These are phyloP conservation scores for Trametes maxima DNA, from an alignment of 768 basidiomycete species.

Conservation along the genomic window DNA sequence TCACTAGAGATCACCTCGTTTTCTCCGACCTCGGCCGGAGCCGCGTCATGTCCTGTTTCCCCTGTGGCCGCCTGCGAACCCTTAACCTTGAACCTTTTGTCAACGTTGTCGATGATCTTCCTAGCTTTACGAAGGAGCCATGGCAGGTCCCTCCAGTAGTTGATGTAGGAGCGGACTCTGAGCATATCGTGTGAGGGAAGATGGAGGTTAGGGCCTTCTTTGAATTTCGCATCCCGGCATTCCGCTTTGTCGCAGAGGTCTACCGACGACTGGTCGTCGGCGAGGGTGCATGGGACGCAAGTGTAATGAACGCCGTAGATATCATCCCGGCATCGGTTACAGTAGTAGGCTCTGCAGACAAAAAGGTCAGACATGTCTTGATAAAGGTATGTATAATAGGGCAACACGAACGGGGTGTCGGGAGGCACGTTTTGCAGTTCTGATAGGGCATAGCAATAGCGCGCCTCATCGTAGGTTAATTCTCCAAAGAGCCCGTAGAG, in stretches of 20 bases:
- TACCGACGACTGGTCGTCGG: background rate
- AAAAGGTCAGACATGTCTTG: too few relatives aligned
- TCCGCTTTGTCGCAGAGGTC: conserved; percentile 3
- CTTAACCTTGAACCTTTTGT: background rate
- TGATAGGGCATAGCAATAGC: background rate
- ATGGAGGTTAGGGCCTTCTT: background rate
- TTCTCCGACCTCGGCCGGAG: too few relatives aligned
- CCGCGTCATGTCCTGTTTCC: too few relatives aligned
- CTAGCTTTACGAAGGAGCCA: background rate
- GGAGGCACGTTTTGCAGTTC: background rate
- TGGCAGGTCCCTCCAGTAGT: background rate
- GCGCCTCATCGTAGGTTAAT: conserved; percentile 1
- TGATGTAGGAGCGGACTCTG: background rate
- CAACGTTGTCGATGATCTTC: background rate
- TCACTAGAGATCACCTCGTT: too few relatives aligned
- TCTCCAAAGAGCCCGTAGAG: background rate
- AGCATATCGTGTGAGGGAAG: conserved; percentile 8
- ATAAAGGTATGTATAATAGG: too few relatives aligned
- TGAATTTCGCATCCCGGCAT: background rate
- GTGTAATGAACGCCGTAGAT: background rate
- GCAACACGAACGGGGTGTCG: too few relatives aligned
- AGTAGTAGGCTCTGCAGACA: background rate
- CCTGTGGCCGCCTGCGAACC: too few relatives aligned
- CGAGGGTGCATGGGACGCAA: background rate
- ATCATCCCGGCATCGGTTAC: background rate